Conservation (phyloP, 371 early-diverging fungal species). For the Ordospora pajunii region DNA sequence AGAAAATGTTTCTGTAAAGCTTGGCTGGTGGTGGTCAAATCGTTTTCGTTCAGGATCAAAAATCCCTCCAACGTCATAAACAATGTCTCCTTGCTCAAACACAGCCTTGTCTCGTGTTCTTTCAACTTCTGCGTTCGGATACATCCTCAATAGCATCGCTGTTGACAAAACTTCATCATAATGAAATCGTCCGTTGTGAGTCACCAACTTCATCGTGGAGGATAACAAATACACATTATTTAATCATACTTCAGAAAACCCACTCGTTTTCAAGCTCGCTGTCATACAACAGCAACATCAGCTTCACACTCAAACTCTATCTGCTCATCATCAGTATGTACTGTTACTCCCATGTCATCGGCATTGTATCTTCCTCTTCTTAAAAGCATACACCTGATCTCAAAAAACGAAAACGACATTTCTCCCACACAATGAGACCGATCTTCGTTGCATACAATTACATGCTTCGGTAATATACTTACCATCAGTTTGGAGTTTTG, state of each 20-base stretch:
- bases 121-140: constrained; percentile 62
- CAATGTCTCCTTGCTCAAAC: constrained; percentile 71
- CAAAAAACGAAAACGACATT: neutral
- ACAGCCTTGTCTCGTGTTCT: constrained; percentile 75
- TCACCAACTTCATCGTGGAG: constrained; percentile 40
- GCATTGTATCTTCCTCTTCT: neutral
- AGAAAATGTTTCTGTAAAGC: constrained; percentile 76
- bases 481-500: neutral
- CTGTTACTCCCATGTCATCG: neutral
- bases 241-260: constrained; percentile 22
- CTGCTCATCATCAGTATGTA: neutral
- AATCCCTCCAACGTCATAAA: constrained; percentile 90
- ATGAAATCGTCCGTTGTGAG: constrained; percentile 60
- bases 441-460: neutral
- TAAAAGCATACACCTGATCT: neutral
- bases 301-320: neutral
- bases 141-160: constrained; percentile 67
- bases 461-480: neutral
- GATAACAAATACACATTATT: neutral
- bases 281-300: neutral
- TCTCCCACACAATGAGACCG: neutral
- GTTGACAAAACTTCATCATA: constrained; percentile 84
- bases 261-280: constrained; percentile 24
- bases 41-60: constrained; percentile 70
- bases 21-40: constrained; percentile 92